These are phyloP conservation scores for Agrocybe pediades DNA, from an alignment of 768 basidiomycete genomes.

Conservation along the genomic window DNA sequence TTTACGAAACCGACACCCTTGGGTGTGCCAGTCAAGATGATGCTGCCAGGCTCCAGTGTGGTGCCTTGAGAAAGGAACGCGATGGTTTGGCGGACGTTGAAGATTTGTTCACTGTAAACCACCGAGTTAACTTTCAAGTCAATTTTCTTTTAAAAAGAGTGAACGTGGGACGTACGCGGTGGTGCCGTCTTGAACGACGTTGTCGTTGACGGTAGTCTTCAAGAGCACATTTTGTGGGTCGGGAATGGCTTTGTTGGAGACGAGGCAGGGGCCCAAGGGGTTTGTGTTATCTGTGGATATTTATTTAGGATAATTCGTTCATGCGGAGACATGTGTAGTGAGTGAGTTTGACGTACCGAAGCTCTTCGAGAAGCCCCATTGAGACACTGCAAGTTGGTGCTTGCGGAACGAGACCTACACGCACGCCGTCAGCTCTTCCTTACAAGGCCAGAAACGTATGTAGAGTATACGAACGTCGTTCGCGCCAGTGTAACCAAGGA, in stretches of 20 bases:
- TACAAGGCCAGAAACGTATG: background rate
- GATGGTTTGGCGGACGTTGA: constrained; percentile 74
- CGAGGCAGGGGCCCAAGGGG: constrained; percentile 82
- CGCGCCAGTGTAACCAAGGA: constrained; percentile 79
- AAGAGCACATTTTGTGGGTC: constrained; percentile 69
- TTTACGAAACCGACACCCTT: constrained; percentile 81
- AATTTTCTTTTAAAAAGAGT: too few relatives aligned
- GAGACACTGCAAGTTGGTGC: constrained; percentile 77
- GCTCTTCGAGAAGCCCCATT: constrained; percentile 88
- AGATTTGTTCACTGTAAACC: constrained; percentile 77
- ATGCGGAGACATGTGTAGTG: too few relatives aligned
- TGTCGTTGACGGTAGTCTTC: constrained; percentile 66
- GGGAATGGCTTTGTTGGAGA: constrained; percentile 61
- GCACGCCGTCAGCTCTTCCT: constrained; percentile 4
- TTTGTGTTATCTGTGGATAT: constrained; percentile 67
- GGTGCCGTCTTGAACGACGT: constrained; percentile 71
- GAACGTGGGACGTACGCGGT: constrained; percentile 59
- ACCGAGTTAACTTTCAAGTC: too few relatives aligned
- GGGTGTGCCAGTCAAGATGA: constrained; percentile 84
- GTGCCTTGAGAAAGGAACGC: constrained; percentile 84
- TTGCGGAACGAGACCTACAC: constrained; percentile 77
- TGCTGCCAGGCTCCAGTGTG: constrained; percentile 76
- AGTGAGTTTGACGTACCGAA: constrained; percentile 76
- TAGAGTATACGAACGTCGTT: constrained; percentile 58
- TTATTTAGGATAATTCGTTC: too few relatives aligned